These are phyloP conservation scores for Verticillium nubilum DNA, from an alignment of 2,329 filamentous ascomycete genomes.

Conservation along the genomic window DNA sequence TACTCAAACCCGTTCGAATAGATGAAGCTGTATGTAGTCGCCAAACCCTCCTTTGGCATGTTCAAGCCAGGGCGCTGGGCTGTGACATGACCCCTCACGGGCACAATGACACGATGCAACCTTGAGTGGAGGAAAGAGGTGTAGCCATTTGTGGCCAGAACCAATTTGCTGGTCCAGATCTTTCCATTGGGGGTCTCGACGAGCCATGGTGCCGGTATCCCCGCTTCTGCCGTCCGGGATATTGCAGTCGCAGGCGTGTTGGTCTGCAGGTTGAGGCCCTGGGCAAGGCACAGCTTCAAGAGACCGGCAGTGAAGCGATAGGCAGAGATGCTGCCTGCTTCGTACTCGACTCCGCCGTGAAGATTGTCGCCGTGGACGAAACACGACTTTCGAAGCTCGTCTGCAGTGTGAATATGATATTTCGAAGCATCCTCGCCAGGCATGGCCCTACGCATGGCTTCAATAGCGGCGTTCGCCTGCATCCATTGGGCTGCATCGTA, in stretches of 20 bases:
- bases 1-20: constrained; percentile 60
- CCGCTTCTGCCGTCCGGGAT: background rate
- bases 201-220: background rate
- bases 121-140: constrained; percentile 15
- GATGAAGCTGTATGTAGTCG: constrained; percentile 56
- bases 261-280: constrained; percentile 4
- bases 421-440: constrained; percentile 32
- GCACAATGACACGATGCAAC: constrained; percentile 15
- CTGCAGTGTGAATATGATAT: constrained; percentile 37
- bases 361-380: constrained; percentile 23
- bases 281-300: constrained; percentile 6
- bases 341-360: constrained; percentile 41
- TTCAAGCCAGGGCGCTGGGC: constrained; percentile 24
- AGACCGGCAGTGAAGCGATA: constrained; percentile 26
- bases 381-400: constrained; percentile 29
- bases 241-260: constrained; percentile 5
- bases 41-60: constrained; percentile 31
- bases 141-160: constrained; percentile 24
- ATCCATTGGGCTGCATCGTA: constrained; percentile 42
- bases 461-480: constrained; percentile 29
- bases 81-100: constrained; percentile 13
- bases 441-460: constrained; percentile 38
- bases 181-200: constrained; percentile 15
- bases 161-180: constrained; percentile 13
- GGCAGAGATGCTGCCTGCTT: constrained; percentile 33